These are phyloP conservation scores for Dictyostelium purpureum DNA, from an alignment of 78 protist species.

Conservation along the genomic window DNA sequence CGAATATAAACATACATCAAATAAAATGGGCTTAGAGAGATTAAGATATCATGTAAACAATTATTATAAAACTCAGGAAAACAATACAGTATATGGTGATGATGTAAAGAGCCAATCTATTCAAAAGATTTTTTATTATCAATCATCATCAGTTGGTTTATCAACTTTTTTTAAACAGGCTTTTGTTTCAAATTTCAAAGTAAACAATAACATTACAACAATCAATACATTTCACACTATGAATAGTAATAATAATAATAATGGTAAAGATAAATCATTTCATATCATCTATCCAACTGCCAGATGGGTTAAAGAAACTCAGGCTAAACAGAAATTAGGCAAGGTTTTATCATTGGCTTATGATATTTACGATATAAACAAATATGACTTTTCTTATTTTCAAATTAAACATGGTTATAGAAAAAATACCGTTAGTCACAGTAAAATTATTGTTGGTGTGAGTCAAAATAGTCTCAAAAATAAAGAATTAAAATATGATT, in stretches of 20 bases:
- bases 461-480: no score
- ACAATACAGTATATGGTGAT: no score
- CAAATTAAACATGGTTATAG: not conserved
- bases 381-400: not conserved
- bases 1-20: not conserved
- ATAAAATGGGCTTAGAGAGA: no score
- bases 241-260: no score
- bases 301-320: not conserved
- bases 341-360: no score
- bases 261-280: not conserved
- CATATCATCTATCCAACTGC: conserved; percentile 35
- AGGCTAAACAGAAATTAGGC: no score
- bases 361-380: conserved; percentile 4
- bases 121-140: conserved; percentile 6
- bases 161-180: no score
- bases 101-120: no score
- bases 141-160: conserved; percentile 21
- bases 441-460: conserved; percentile 41
- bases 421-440: conserved; percentile 1
- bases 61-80: not conserved
- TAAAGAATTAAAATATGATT: conserved; percentile 24
- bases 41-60: no score
- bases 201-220: not conserved
- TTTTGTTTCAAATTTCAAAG: not conserved
- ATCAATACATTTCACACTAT: no score